phyloP scores from a whole-genome alignment of 768 basidiomycete species.

The Lactifluus subvellereus region DNA sequence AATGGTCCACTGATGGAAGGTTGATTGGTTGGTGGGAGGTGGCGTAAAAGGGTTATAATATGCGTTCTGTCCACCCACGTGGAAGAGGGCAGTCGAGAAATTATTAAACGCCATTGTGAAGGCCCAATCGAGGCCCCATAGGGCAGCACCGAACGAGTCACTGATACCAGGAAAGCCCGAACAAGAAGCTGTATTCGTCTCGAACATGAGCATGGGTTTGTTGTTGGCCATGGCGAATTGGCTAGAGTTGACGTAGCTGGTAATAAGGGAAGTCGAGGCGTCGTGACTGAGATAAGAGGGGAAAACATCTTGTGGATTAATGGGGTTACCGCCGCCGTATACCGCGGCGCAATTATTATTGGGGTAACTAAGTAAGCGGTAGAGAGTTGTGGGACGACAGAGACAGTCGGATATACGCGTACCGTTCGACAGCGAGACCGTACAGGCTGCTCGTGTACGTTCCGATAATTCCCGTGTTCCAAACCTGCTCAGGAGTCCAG shows the following conservation, averaged over 20 bases:
- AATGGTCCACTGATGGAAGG: conserved; percentile 63
- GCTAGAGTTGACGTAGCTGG: conserved; percentile 46
- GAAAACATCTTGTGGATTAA: conserved; percentile 45
- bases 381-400: background rate
- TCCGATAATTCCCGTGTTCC: conserved; percentile 20
- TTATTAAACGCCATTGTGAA: conserved; percentile 48
- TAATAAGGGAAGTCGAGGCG: conserved; percentile 43
- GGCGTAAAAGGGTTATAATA: conserved; percentile 53
- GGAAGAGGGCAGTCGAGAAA: conserved; percentile 39
- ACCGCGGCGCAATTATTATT: conserved; percentile 55
- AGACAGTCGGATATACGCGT: background rate
- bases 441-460: conserved; percentile 11
- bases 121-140: conserved; percentile 51
- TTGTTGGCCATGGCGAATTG: conserved; percentile 34
- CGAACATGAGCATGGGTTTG: conserved; percentile 50
- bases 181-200: conserved; percentile 52
- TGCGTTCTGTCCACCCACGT: conserved; percentile 59
- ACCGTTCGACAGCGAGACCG: conserved; percentile 20
- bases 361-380: conserved; percentile 42
- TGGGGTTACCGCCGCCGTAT: conserved; percentile 37
- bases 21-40: conserved; percentile 49
- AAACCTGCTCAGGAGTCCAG: conserved; percentile 18
- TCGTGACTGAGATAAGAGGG: conserved; percentile 55
- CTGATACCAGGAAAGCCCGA: conserved; percentile 47
- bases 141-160: conserved; percentile 50